Conservation (phyloP, 176 grass and related monocot genomes). For the Calamus simplicifolius region DNA sequence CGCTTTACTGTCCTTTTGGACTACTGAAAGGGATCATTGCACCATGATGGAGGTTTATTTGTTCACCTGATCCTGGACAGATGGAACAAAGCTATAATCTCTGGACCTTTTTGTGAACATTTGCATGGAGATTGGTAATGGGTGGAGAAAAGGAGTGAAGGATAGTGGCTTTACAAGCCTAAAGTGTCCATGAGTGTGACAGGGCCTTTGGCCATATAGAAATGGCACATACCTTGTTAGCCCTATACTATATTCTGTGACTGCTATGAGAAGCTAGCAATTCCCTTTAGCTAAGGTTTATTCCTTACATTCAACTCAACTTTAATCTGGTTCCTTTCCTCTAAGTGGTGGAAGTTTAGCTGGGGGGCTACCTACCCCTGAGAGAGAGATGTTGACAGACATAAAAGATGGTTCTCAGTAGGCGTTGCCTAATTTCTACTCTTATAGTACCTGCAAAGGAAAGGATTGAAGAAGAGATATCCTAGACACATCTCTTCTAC, state of each 20-base stretch:
- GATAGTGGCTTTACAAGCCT: slow-evolving; percentile 7
- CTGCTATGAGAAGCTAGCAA: not conserved
- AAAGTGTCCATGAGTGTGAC: slow-evolving; percentile 25
- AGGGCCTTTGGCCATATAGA: slow-evolving; percentile 26
- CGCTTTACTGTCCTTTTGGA: slow-evolving; percentile 26
- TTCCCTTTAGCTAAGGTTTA: slow-evolving; percentile 9
- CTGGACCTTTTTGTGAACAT: slow-evolving; percentile 19
- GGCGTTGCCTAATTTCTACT: too few species aligned
- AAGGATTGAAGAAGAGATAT: too few species aligned
- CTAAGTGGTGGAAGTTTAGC: too few species aligned
- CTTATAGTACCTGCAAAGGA: too few species aligned
- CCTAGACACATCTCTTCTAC: too few species aligned
- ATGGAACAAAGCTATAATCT: slow-evolving; percentile 43
- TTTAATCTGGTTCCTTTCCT: too few species aligned
- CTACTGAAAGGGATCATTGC: slow-evolving; percentile 43
- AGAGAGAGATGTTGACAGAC: too few species aligned
- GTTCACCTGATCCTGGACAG: slow-evolving; percentile 33
- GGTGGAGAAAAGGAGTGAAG: slow-evolving; percentile 7
- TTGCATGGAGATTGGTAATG: slow-evolving; percentile 22
- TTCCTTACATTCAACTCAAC: slow-evolving; percentile 1
- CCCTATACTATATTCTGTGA: slow-evolving; percentile 17
- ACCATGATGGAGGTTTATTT: slow-evolving; percentile 45
- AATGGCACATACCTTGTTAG: slow-evolving; percentile 25
- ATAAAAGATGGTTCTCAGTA: too few species aligned
- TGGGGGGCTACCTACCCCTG: too few species aligned